Evolutionary conservation across 139 green algal genomes (phyloP).

Genomic region (Picocystis salinarum): DNA sequence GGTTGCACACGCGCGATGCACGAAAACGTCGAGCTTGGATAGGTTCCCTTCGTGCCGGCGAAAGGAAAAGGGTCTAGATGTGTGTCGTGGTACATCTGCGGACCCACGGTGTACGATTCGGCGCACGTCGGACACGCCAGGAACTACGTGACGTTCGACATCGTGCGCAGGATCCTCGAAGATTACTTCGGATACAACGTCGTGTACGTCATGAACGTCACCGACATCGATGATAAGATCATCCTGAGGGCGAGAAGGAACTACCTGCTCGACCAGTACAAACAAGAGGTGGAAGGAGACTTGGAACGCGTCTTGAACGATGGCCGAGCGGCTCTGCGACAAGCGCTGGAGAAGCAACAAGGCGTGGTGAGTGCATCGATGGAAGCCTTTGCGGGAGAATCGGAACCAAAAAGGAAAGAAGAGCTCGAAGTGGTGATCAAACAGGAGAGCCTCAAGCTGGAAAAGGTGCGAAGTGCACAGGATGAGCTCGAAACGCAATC

Average conservation of each 20-base stretch:
- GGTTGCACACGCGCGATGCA: too few species aligned
- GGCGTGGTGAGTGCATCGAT: slow-evolving; percentile 2
- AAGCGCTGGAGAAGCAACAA: too few species aligned
- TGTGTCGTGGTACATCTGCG: slow-evolving; percentile 79
- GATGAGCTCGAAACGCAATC: background rate
- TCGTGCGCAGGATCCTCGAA: slow-evolving; percentile 81
- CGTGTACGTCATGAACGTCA: slow-evolving; percentile 96
- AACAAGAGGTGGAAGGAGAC: background rate
- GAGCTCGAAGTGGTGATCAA: slow-evolving; percentile 5
- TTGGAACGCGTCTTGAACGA: background rate
- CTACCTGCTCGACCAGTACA: slow-evolving; percentile 62
- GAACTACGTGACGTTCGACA: slow-evolving; percentile 97
- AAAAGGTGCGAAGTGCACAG: slow-evolving; percentile 9
- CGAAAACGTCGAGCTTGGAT: too few species aligned
- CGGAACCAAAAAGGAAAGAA: slow-evolving; percentile 12
- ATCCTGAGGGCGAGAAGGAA: slow-evolving; percentile 75
- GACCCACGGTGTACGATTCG: slow-evolving; percentile 89
- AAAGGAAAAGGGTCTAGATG: slow-evolving; percentile 21
- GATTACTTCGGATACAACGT: slow-evolving; percentile 91
- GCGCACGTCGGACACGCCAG: slow-evolving; percentile 87
- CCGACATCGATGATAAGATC: slow-evolving; percentile 99
- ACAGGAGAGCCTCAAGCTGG: slow-evolving; percentile 16
- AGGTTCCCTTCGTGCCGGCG: slow-evolving; percentile 56
- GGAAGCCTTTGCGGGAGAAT: slow-evolving; percentile 3
- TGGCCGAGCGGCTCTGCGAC: too few species aligned